Conservation (phyloP, 2,329 filamentous ascomycete genomes). For the Fusarium solani-melongenae region DNA sequence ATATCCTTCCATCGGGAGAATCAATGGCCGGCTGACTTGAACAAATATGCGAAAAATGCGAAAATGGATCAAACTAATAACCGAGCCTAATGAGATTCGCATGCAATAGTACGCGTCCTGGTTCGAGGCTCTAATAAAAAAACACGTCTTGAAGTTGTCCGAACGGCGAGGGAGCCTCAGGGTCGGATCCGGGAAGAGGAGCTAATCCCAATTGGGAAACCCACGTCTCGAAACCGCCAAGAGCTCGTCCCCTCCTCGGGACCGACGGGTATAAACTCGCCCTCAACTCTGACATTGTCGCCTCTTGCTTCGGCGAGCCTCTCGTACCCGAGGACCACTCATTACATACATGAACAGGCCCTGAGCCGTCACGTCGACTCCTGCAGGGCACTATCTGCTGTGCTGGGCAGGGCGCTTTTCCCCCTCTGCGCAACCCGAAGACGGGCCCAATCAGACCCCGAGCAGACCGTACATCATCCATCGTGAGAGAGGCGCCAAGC, state of each 20-base stretch:
- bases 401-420: background rate
- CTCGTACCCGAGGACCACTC: slow-evolving; percentile 11
- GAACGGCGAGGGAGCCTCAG: slow-evolving; percentile 15
- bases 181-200: slow-evolving; percentile 34
- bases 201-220: slow-evolving; percentile 37
- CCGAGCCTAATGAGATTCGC: background rate
- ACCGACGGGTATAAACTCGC: slow-evolving; percentile 38
- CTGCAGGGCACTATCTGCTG: background rate
- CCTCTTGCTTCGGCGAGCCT: slow-evolving; percentile 12
- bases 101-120: slow-evolving; percentile 4
- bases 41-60: background rate
- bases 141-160: slow-evolving; percentile 7
- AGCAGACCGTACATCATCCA: background rate
- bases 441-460: slow-evolving; percentile 5
- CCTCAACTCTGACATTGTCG: background rate
- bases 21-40: slow-evolving; percentile 11
- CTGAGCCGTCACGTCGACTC: background rate
- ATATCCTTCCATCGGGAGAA: slow-evolving; percentile 25
- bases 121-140: slow-evolving; percentile 1
- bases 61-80: background rate
- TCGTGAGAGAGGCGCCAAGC: slow-evolving; percentile 4
- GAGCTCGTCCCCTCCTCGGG: slow-evolving; percentile 32
- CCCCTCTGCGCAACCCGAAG: background rate
- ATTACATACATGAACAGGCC: background rate
- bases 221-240: slow-evolving; percentile 2